These are phyloP conservation scores for Obelidium mucronatum DNA, from an alignment of 192 early-diverging fungal species.

Conservation along the genomic window DNA sequence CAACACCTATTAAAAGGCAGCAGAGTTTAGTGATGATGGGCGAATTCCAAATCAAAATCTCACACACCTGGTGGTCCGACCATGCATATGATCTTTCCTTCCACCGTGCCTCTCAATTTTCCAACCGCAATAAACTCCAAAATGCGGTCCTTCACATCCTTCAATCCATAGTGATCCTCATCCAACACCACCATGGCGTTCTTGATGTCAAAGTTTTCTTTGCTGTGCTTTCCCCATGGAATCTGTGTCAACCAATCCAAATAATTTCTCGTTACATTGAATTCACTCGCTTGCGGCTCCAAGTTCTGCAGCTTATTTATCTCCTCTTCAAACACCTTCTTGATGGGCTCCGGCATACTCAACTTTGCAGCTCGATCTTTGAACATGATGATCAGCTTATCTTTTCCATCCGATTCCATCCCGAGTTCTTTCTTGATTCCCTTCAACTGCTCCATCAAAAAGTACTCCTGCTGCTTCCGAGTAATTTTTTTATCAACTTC, in stretches of 20 bases:
- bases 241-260: slow-evolving; percentile 98
- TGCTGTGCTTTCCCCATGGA: slow-evolving; percentile 91
- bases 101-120: slow-evolving; percentile 92
- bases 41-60: slow-evolving; percentile 23
- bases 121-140: slow-evolving; percentile 99
- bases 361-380: slow-evolving; percentile 85
- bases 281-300: slow-evolving; percentile 95
- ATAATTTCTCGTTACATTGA: slow-evolving; percentile 98
- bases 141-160: slow-evolving; percentile 99
- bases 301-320: slow-evolving; percentile 90
- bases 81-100: slow-evolving; percentile 98
- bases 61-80: slow-evolving; percentile 92
- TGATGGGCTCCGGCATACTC: slow-evolving; percentile 87
- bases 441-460: slow-evolving; percentile 99
- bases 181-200: slow-evolving; percentile 90
- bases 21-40: background rate
- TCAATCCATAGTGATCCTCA: slow-evolving; percentile 99
- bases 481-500: slow-evolving; percentile 98
- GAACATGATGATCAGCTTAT: slow-evolving; percentile 95
- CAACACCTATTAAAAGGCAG: slow-evolving; percentile 67
- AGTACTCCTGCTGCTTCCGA: slow-evolving; percentile 97
- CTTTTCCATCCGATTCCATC: slow-evolving; percentile 97
- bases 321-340: slow-evolving; percentile 99
- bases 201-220: slow-evolving; percentile 93
- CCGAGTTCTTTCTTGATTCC: slow-evolving; percentile 99